Percentiles rank a stretch among this genome's conserved stretches.
These are phyloP conservation scores for Solanum gandarillasii DNA, from an alignment of 257 asterid genomes.

Conservation along the genomic window DNA sequence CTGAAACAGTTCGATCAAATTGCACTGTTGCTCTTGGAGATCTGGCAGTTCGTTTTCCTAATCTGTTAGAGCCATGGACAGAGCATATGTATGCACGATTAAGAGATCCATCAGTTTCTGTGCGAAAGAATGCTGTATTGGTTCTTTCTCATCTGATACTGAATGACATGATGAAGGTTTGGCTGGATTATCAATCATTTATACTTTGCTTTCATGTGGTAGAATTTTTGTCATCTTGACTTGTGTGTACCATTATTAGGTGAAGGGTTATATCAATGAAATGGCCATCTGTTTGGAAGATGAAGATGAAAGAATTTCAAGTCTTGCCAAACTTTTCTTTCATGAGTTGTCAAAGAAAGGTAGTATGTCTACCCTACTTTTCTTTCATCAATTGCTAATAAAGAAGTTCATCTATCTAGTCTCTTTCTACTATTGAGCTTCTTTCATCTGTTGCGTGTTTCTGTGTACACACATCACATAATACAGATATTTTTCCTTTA, in stretches of 20 bases:
- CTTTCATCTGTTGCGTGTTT: not conserved
- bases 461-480: not conserved
- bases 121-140: constrained; percentile 83
- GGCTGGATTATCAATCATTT: constrained; percentile 8
- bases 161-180: constrained; percentile 98
- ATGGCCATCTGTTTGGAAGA: constrained; percentile 89
- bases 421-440: not conserved
- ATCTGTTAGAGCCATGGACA: constrained; percentile 96
- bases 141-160: constrained; percentile 96
- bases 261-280: constrained; percentile 90
- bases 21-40: constrained; percentile 98
- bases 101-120: constrained; percentile 69
- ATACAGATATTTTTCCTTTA: not conserved
- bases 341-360: constrained; percentile 94
- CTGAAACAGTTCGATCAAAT: constrained; percentile 90
- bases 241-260: constrained; percentile 29
- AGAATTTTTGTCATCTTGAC: constrained; percentile 5
- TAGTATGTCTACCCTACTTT: constrained; percentile 7
- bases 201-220: not conserved
- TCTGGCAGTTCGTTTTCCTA: constrained; percentile 92
- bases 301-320: constrained; percentile 81
- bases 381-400: not conserved
- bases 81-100: constrained; percentile 93
- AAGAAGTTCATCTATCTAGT: not conserved
- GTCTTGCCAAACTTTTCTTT: constrained; percentile 79